phyloP scores from a whole-genome alignment of 441 rosid species.

The Adansonia gregorii region DNA sequence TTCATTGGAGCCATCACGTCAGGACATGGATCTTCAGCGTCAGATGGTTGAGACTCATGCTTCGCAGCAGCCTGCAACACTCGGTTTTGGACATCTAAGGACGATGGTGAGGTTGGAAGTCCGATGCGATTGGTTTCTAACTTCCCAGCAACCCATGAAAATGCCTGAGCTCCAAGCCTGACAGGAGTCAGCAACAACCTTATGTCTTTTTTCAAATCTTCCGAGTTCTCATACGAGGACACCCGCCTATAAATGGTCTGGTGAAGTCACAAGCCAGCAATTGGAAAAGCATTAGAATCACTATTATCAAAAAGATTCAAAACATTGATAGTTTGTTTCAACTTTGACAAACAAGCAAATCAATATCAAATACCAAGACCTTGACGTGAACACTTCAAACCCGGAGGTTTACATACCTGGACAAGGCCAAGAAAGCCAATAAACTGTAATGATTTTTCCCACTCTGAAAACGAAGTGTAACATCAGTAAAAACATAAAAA shows the following conservation, averaged over 20 bases:
- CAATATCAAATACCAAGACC: constrained; percentile 9
- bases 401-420: constrained; percentile 50
- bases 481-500: constrained; percentile 23
- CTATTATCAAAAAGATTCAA: background rate
- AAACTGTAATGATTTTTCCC: constrained; percentile 88
- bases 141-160: constrained; percentile 88
- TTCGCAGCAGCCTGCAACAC: constrained; percentile 93
- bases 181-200: constrained; percentile 72
- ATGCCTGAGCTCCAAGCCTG: constrained; percentile 68
- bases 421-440: constrained; percentile 72
- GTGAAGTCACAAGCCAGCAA: constrained; percentile 27
- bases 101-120: constrained; percentile 93
- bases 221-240: constrained; percentile 63
- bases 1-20: constrained; percentile 40
- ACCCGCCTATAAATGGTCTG: constrained; percentile 77
- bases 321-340: constrained; percentile 5
- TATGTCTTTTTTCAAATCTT: constrained; percentile 76
- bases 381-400: constrained; percentile 23
- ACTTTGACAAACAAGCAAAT: constrained; percentile 22
- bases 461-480: constrained; percentile 56
- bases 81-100: constrained; percentile 78
- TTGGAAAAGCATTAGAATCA: constrained; percentile 24
- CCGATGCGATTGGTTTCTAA: constrained; percentile 77
- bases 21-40: constrained; percentile 46
- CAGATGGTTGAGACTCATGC: constrained; percentile 90